These are phyloP conservation scores for Geotrichum siamense DNA, from an alignment of 1,139 yeast species.

Conservation along the genomic window DNA sequence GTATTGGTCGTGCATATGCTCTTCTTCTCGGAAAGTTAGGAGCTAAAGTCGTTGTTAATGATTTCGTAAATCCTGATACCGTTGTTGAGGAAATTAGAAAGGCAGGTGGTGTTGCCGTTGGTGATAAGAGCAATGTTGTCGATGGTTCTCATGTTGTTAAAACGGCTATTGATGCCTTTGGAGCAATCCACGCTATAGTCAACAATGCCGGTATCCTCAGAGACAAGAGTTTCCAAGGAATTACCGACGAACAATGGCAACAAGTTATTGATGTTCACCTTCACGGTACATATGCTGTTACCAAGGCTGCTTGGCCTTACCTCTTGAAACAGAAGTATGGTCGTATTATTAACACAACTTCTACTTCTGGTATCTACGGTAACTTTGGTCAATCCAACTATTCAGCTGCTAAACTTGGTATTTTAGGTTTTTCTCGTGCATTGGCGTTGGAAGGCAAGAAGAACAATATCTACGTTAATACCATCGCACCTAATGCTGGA, in stretches of 20 bases:
- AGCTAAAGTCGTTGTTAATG: constrained; percentile 93
- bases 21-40: constrained; percentile 79
- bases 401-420: constrained; percentile 87
- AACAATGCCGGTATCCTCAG: constrained; percentile 94
- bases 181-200: constrained; percentile 76
- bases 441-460: constrained; percentile 87
- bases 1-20: constrained; percentile 90
- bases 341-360: constrained; percentile 77
- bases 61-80: constrained; percentile 59
- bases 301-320: constrained; percentile 91
- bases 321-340: constrained; percentile 74
- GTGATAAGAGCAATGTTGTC: constrained; percentile 77
- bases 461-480: constrained; percentile 66
- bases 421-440: constrained; percentile 77
- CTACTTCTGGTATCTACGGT: constrained; percentile 96
- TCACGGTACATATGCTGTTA: constrained; percentile 70
- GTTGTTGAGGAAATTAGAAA: constrained; percentile 72
- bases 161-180: constrained; percentile 70
- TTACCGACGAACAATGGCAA: constrained; percentile 81
- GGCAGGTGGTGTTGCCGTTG: constrained; percentile 79
- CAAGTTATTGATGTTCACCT: constrained; percentile 77
- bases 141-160: constrained; percentile 72
- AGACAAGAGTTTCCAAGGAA: constrained; percentile 80
- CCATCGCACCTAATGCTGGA: constrained; percentile 95
- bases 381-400: constrained; percentile 97